Conservation (phyloP, 768 basidiomycete genomes). For the Trichaptum fuscoviolaceum region DNA sequence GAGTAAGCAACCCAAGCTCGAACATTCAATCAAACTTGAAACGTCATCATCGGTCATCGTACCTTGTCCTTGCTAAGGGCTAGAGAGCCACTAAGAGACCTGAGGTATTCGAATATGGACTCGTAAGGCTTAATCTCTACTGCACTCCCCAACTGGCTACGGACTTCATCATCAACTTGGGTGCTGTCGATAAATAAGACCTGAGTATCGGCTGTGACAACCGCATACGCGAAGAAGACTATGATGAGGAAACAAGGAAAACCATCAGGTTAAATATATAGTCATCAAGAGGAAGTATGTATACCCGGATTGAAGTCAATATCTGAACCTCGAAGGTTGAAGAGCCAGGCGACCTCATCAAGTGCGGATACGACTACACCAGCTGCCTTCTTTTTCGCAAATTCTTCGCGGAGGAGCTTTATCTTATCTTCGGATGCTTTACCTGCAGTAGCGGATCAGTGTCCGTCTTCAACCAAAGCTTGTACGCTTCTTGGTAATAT, state of each 20-base stretch:
- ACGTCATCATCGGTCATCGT: slow-evolving; percentile 6
- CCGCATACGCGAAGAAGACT: slow-evolving; percentile 93
- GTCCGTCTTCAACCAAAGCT: background rate
- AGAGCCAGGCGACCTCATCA: slow-evolving; percentile 93
- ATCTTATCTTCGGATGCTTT: slow-evolving; percentile 66
- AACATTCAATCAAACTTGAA: too few species aligned
- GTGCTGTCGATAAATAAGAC: slow-evolving; percentile 62
- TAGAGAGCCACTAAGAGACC: slow-evolving; percentile 36
- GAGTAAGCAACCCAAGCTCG: background rate
- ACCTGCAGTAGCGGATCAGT: slow-evolving; percentile 31
- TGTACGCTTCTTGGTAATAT: background rate
- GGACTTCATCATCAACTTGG: slow-evolving; percentile 44
- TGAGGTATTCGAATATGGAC: slow-evolving; percentile 59
- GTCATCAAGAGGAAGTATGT: background rate
- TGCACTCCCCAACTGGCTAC: slow-evolving; percentile 45
- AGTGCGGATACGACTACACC: slow-evolving; percentile 82
- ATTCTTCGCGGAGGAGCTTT: slow-evolving; percentile 52
- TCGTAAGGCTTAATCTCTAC: slow-evolving; percentile 72
- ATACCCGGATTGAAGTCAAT: slow-evolving; percentile 81
- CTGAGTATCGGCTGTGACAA: slow-evolving; percentile 54
- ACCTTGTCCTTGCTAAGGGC: slow-evolving; percentile 27
- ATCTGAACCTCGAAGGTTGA: slow-evolving; percentile 89
- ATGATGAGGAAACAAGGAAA: background rate
- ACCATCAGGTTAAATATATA: background rate
- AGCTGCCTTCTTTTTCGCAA: slow-evolving; percentile 57